Percentiles rank a stretch among this genome's conserved stretches.
Evolutionary conservation across 2,329 filamentous ascomycete genomes (phyloP).

Genomic region (Gaeumannomyces tritici): DNA sequence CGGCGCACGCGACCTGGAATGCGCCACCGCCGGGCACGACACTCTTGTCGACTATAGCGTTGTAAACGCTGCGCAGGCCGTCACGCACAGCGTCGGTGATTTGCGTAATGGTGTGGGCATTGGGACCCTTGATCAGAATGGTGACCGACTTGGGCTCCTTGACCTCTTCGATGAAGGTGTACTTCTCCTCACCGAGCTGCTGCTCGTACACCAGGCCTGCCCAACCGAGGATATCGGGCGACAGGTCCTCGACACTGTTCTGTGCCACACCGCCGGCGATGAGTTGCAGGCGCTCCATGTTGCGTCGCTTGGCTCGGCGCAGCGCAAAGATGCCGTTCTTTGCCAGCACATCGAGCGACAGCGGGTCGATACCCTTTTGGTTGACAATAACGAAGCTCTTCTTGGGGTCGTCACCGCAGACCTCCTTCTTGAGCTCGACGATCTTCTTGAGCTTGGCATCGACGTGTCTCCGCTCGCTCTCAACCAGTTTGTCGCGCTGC

Average conservation of each 20-base stretch:
- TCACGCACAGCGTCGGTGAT: constrained; percentile 95
- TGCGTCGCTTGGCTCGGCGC: constrained; percentile 89
- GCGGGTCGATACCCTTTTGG: constrained; percentile 96
- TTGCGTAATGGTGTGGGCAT: constrained; percentile 91
- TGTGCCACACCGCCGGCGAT: constrained; percentile 85
- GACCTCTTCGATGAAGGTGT: constrained; percentile 96
- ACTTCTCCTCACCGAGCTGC: constrained; percentile 96
- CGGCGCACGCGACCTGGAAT: constrained; percentile 89
- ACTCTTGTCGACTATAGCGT: constrained; percentile 97
- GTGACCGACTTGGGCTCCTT: constrained; percentile 98
- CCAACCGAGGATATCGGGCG: constrained; percentile 85
- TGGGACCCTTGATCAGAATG: constrained; percentile 94
- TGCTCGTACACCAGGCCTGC: constrained; percentile 96
- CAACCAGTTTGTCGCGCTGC: constrained; percentile 94
- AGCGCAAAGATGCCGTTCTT: constrained; percentile 98
- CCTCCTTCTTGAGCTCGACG: constrained; percentile 94
- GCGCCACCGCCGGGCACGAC: constrained; percentile 92
- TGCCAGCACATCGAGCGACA: constrained; percentile 89
- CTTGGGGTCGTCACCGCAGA: constrained; percentile 85
- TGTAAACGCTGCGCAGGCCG: constrained; percentile 92
- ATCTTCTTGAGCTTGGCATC: constrained; percentile 97
- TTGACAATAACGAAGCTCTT: constrained; percentile 98
- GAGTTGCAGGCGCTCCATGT: constrained; percentile 97
- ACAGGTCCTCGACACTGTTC: constrained; percentile 92
- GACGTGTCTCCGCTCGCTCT: constrained; percentile 91